Percentiles rank a stretch among this genome's conserved stretches.
These are phyloP conservation scores for Candida coquimbonensis DNA, from an alignment of 805 yeast species.

Conservation along the genomic window DNA sequence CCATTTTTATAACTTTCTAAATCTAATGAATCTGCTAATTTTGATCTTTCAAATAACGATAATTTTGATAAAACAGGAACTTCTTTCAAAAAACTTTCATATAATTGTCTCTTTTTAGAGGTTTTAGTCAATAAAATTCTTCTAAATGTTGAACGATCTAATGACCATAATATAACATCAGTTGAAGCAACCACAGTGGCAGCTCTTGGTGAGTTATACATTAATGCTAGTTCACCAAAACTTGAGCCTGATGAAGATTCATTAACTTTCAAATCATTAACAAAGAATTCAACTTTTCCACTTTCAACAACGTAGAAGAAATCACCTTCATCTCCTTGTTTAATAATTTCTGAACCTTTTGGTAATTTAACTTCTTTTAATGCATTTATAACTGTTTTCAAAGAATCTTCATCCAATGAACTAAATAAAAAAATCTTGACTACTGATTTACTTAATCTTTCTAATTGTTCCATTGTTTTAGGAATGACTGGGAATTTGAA, in stretches of 20 bases:
- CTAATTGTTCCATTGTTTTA: slow-evolving; percentile 54
- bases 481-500: slow-evolving; percentile 71
- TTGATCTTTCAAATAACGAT: slow-evolving; percentile 75
- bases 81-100: slow-evolving; percentile 80
- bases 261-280: slow-evolving; percentile 57
- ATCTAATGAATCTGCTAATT: slow-evolving; percentile 90
- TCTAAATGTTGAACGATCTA: slow-evolving; percentile 90
- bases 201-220: slow-evolving; percentile 97
- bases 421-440: slow-evolving; percentile 79
- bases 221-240: slow-evolving; percentile 94
- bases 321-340: slow-evolving; percentile 94
- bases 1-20: slow-evolving; percentile 69
- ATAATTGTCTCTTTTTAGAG: slow-evolving; percentile 81
- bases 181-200: slow-evolving; percentile 79
- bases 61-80: slow-evolving; percentile 75
- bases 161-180: slow-evolving; percentile 79
- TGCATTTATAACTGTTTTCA: slow-evolving; percentile 76
- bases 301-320: slow-evolving; percentile 79
- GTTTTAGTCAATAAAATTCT: slow-evolving; percentile 87
- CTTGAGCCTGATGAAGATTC: slow-evolving; percentile 81
- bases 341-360: slow-evolving; percentile 61
- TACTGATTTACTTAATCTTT: slow-evolving; percentile 63
- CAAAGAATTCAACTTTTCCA: slow-evolving; percentile 78
- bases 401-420: slow-evolving; percentile 71
- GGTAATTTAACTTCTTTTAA: slow-evolving; percentile 62